Percentiles rank a stretch among this genome's conserved stretches.
Conservation (phyloP, 2,329 filamentous ascomycete species). For the Pseudocercospora crystallina region DNA sequence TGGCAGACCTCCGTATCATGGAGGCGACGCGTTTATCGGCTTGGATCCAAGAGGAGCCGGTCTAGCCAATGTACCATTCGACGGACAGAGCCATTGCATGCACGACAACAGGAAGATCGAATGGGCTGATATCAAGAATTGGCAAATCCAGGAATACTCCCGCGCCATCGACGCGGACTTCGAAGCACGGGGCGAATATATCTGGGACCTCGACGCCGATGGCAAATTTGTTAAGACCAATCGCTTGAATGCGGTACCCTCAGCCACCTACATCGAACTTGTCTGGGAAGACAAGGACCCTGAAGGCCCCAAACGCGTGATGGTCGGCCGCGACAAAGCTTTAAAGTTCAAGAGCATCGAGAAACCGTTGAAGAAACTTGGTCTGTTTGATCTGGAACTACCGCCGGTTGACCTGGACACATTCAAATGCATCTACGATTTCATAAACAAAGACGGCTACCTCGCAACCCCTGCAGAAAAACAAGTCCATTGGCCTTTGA, state of each 20-base stretch:
- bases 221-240: constrained; percentile 33
- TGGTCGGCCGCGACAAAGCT: constrained; percentile 33
- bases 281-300: constrained; percentile 34
- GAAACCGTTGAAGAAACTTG: constrained; percentile 32
- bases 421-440: constrained; percentile 38
- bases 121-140: constrained; percentile 32
- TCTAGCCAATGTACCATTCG: constrained; percentile 17
- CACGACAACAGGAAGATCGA: constrained; percentile 32
- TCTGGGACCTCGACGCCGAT: constrained; percentile 35
- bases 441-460: constrained; percentile 26
- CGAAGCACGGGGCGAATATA: constrained; percentile 34
- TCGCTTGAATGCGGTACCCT: constrained; percentile 31
- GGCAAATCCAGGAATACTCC: constrained; percentile 32
- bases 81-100: constrained; percentile 32
- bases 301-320: constrained; percentile 25
- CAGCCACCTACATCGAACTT: constrained; percentile 39
- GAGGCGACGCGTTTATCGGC: constrained; percentile 19
- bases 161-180: constrained; percentile 38
- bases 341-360: constrained; percentile 33
- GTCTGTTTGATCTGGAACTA: constrained; percentile 35
- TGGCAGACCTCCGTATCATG: constrained; percentile 1
- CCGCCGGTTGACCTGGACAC: constrained; percentile 32
- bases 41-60: constrained; percentile 23
- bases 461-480: constrained; percentile 13
- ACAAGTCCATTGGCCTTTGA: constrained; percentile 1